Conservation (phyloP, 768 basidiomycete species). For the Pleurotus sapidus region DNA sequence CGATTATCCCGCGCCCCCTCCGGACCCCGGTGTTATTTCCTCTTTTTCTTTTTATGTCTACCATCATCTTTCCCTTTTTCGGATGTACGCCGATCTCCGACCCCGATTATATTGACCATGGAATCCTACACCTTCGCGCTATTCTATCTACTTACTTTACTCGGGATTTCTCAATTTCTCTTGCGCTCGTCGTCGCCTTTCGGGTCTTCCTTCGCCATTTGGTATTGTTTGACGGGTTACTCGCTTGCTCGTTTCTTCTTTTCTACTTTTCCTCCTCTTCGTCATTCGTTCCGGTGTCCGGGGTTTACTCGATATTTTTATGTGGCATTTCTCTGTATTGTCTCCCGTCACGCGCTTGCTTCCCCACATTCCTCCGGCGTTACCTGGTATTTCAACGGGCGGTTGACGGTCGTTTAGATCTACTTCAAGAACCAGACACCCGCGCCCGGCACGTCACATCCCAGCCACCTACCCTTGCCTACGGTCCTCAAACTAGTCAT, state of each 20-base stretch:
- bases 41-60: background rate
- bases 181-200: slow-evolving; percentile 11
- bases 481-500: slow-evolving; percentile 85
- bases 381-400: background rate
- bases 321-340: background rate
- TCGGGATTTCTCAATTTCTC: background rate
- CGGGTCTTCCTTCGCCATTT: slow-evolving; percentile 5
- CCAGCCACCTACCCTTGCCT: slow-evolving; percentile 75
- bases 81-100: slow-evolving; percentile 2
- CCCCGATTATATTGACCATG: background rate
- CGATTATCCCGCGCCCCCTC: slow-evolving; percentile 8
- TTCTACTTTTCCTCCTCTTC: slow-evolving; percentile 17
- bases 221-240: slow-evolving; percentile 39
- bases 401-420: slow-evolving; percentile 51
- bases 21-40: background rate
- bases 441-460: slow-evolving; percentile 69
- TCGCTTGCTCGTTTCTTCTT: slow-evolving; percentile 24
- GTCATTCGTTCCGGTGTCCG: slow-evolving; percentile 7
- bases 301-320: slow-evolving; percentile 14
- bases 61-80: slow-evolving; percentile 2
- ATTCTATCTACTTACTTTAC: no score
- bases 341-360: background rate
- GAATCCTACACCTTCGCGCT: no score
- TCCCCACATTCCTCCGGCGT: background rate
- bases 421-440: slow-evolving; percentile 96